Evolutionary conservation across 192 early-diverging fungal genomes (phyloP), one percentile per base, ranked within the genome.

Genomic region (Helicostylum pulchrum): DNA sequence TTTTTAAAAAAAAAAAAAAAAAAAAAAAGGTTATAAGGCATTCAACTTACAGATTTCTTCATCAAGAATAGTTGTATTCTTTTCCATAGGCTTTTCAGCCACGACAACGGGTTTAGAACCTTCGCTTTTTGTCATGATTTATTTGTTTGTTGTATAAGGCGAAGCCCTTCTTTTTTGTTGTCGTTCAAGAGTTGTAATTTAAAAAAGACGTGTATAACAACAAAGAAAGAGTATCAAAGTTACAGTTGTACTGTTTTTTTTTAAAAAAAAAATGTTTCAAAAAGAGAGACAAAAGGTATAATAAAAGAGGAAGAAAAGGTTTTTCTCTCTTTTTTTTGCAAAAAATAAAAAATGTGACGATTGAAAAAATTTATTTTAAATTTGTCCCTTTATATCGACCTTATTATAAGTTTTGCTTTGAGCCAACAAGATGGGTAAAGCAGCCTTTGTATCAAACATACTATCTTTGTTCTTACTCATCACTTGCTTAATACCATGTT

Each of bases 391-490:
- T 6, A 39, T 39, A 4, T 39, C 36, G 36, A 39, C 36, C 36
- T 39, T 39, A 15, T 76, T 77, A 61, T 81, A 86, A 42, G 83
- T 83, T 67, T 83, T 78, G 55, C 78, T 73, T 46, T 80, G 75
- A 15, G 83, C 80, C 8, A 73, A 47, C 23, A 87, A 72, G 23
- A 58, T 62, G 7, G 79, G 78, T 43, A 83, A 68, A 4, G 88
- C 85, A n/a, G 53, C 60, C 54, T 87, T 88, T 52, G 85, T 85
- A 51, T 89, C 82, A 15, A 91, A 53, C 12, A 46, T 47, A 21
- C 65, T 20, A 7, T 23, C 43, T 9, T 53, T 48, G 11, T 26
- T 5, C 72, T 61, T 68, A 69, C 57, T 56, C 72, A 55, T 53
- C 54, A 52, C 43, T 8, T 55, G 76, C 60, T 42, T 68, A 46